Evolutionary conservation across 805 yeast genomes (phyloP), one percentile per base, ranked within the genome.

Genomic region (Ogataea salicorniae): DNA sequence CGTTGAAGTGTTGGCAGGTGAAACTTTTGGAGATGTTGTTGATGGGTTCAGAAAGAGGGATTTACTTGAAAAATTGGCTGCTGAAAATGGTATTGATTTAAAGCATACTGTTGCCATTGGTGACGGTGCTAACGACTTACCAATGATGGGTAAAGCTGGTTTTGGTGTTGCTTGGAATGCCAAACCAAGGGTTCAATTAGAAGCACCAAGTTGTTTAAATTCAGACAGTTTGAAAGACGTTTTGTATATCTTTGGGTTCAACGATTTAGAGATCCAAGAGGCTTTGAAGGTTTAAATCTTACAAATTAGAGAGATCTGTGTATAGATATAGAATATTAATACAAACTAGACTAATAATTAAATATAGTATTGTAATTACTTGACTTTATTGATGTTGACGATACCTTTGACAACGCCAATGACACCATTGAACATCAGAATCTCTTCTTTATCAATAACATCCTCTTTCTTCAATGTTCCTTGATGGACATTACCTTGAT

Each of bases 91-190:
- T 11, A 70, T 86, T 34, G 77, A 76, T 20, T 68, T 80, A 11
- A 63, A 63, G 39, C 61, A 73, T 4, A 83, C 84, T 1, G 83
- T 87, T 41, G 97, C 97, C 42, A 86, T 92, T 36, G 98, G 98
- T 35, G 98, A 94, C 63, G 99, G 99, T 36, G 97, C 98, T 22
- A 94, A 94, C 60, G 99, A 94, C 68, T 71, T 94, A 61, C 77
- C 79, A 40, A 95, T 95, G 90, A 94, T 94, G 98, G 77, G 72
- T 2, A 79, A 69, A 14, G 97, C 96, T 2, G 98, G 98, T 0
- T 86, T 81, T 63, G 99, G 99, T 18, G 74, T 94, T 46, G 99
- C 99, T 0, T 94, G 97, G 95, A 87, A 89, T 63, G 99, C 98
- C 18, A 94, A 94, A 64, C 97, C 98, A 20, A 82, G 76, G 53